Conservation (phyloP, 2,329 filamentous ascomycete species). For the Paraphaeosphaeria minitans region DNA sequence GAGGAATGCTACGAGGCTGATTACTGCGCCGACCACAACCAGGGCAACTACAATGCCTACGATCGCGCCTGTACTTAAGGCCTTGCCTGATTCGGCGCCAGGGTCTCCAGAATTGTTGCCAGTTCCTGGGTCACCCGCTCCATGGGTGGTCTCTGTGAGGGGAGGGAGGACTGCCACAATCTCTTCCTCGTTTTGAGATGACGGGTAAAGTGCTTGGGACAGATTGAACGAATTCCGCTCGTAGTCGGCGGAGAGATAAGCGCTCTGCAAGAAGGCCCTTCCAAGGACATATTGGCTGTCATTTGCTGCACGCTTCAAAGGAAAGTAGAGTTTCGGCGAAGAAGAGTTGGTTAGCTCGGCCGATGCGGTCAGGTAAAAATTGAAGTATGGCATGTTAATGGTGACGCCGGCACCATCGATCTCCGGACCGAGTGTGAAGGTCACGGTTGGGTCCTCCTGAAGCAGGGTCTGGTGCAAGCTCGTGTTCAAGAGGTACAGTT, state of each 20-base stretch:
- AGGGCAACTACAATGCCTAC: constrained; percentile 34
- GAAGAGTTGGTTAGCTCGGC: constrained; percentile 25
- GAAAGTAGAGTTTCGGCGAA: constrained; percentile 40
- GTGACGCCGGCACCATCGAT: constrained; percentile 29
- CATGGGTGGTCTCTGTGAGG: constrained; percentile 9
- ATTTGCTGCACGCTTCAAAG: constrained; percentile 44
- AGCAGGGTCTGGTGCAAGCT: constrained; percentile 39
- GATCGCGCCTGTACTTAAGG: constrained; percentile 30
- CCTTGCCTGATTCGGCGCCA: not conserved
- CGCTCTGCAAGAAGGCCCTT: constrained; percentile 49
- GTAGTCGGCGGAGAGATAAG: constrained; percentile 49
- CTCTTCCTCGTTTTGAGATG: constrained; percentile 47
- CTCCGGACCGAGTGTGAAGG: constrained; percentile 38
- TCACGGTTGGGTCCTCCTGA: constrained; percentile 38
- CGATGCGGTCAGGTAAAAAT: constrained; percentile 43
- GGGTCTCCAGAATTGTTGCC: not conserved
- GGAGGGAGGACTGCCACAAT: constrained; percentile 37
- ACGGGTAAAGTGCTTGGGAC: constrained; percentile 59
- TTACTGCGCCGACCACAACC: constrained; percentile 10
- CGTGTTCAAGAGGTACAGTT: constrained; percentile 47
- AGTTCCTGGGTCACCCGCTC: not conserved
- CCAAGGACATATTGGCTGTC: constrained; percentile 47
- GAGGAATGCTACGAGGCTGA: constrained; percentile 18
- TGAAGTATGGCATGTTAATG: constrained; percentile 46
- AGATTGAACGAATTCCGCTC: constrained; percentile 35